Evolutionary conservation across 169 alveolate genomes (phyloP), one percentile per base, ranked within the genome.

Genomic region (Cryptosporidium tyzzeri): DNA sequence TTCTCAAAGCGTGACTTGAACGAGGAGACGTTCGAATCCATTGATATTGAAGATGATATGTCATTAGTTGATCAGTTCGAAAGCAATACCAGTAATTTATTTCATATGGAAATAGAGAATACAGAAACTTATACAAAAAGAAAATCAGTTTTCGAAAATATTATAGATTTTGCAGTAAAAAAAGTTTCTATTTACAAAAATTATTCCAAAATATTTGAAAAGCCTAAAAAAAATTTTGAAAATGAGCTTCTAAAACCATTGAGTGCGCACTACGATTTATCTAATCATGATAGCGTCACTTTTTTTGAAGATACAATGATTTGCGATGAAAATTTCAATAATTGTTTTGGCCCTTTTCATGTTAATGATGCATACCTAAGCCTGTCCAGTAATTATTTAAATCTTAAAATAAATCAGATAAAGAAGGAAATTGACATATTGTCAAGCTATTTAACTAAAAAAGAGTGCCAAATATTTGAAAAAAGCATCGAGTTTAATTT

Each of bases 21-120:
- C 29, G 86, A 73, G 29, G 70, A 53, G 35, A 39, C 31, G 6
- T 73, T 55, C 55, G 86, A 73, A 73, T 23, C 35, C 35, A 23
- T 1, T 33, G 16, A 65, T 65, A 16, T 33, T 16, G 71, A 65
- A 65, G 71, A 37, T 10, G 10, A 21, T 33, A 16, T 0, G 2
- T 33, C 18, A n/a, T 26, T 26, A 55, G 4, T 55, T 55, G 39
- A 23, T 55, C 67, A 55, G 37, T 23, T n/a, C 26, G 67, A 55
- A 9, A n/a, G 14, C 18, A 26, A 55, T 55, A 0, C 35, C 5
- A 16, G 18, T 2, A 23, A 16, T 26, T 55, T 55, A 21, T 8
- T 55, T 16, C 8, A 26, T 21, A 0, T 16, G 23, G 8, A 23
- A 55, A 26, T 8, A 26, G 8, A 55, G 2, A 55, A 55, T 55